These are phyloP conservation scores for Phytophthora meadii DNA, from an alignment of 352 stramenopile genomes.

Conservation along the genomic window DNA sequence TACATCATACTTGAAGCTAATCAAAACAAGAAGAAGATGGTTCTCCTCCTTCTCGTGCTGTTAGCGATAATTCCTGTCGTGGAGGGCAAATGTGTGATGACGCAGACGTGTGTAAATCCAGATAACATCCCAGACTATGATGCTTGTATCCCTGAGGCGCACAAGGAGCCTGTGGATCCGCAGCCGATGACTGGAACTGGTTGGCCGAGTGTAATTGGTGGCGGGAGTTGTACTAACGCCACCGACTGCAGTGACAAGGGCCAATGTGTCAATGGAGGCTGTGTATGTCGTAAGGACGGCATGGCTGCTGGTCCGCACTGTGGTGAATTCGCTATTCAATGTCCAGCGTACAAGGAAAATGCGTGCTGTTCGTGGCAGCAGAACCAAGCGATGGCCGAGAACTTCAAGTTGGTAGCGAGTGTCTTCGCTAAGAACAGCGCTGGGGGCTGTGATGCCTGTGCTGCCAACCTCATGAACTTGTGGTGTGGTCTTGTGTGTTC, in stretches of 20 bases:
- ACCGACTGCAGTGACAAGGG: constrained; percentile 71
- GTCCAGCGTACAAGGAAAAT: constrained; percentile 78
- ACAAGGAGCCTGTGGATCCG: constrained; percentile 42
- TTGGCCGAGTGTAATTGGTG: constrained; percentile 69
- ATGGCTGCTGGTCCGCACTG: constrained; percentile 79
- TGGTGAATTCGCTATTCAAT: constrained; percentile 79
- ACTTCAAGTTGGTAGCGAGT: constrained; percentile 79
- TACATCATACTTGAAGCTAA: constrained; percentile 17
- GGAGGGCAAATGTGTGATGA: constrained; percentile 72
- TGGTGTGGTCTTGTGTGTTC: constrained; percentile 90
- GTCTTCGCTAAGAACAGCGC: constrained; percentile 75
- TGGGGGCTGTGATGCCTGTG: constrained; percentile 83
- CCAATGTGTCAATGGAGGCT: constrained; percentile 48
- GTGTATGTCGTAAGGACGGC: constrained; percentile 67
- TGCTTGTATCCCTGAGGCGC: constrained; percentile 73
- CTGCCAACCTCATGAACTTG: constrained; percentile 84
- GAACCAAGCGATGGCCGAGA: constrained; percentile 88
- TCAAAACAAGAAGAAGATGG: constrained; percentile 15
- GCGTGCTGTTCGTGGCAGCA: constrained; percentile 92
- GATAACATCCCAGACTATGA: constrained; percentile 77
- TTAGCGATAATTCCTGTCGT: not conserved
- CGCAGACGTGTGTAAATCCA: constrained; percentile 79
- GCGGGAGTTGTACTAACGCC: constrained; percentile 56
- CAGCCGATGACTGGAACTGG: constrained; percentile 44
- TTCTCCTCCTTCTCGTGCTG: constrained; percentile 22